Base-by-base conservation (phyloP, 495 filamentous ascomycete species). In the Penicillium silybi region DNA sequence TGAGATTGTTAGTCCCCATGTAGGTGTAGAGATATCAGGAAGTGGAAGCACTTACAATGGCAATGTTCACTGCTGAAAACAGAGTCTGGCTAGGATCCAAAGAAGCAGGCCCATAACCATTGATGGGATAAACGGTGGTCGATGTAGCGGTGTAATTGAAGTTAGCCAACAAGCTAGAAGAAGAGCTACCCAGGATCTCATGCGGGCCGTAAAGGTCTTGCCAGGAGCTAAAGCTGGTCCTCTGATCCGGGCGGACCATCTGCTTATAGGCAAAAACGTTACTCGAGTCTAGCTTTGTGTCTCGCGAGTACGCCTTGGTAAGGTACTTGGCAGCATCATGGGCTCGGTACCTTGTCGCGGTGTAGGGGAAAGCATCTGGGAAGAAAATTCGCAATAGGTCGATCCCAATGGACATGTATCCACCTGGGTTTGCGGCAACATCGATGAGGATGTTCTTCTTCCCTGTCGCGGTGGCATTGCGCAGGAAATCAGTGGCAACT, bases 381-480 rank as follows among this genome's bases (percentile, higher is more conserved):
- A 78, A 78, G 44, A 78, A 66, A 22, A 63, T 57, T 8, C 56
- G 59, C 32, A 59, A 65, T 19, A 70, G 39, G 29, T 68, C 59
- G 20, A 61, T 50, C 3, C 67, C 70, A 39, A 53, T 50, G 3
- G 58, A 48, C 26, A 70, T 53, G 48, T 65, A 55, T 15, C 82
- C 82, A n/a, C 81, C 81, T 0, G 62, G 64, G 55, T 85, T 85
- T n/a, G 64, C 59, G 1, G 75, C 65, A 2, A 85, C 52, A 49
- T 85, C 81, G 43, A 85, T 78, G 25, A 84, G 61, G 3, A 84
- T 61, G 45, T 74, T 75, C 43, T 64, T 72, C 54, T 77, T 80
- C 6, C 66, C 68, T 17, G 48, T 48, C 2, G 39, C 60, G 20
- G 61, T 75, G 41, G 66, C 68, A 34, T 68, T 63, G 11, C 54